Evolutionary conservation across 768 basidiomycete genomes (phyloP).

Genomic region (Amylocystis lapponica): DNA sequence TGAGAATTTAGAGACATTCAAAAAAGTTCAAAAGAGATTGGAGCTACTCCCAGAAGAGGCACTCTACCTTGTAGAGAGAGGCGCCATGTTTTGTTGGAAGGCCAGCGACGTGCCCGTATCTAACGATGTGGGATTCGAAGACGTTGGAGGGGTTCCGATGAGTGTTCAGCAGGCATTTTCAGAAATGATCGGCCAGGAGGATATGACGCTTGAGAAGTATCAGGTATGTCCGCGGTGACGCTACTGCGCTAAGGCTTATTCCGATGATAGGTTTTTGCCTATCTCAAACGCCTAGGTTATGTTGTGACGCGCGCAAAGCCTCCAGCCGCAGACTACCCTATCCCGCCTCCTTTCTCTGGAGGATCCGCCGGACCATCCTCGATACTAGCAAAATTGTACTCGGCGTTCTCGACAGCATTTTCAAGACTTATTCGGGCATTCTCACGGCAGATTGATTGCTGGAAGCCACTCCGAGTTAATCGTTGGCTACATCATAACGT

Average conservation of each 20-base stretch:
- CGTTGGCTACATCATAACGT: conserved; percentile 44
- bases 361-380: conserved; percentile 16
- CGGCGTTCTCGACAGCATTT: conserved; percentile 26
- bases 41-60: conserved; percentile 95
- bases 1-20: conserved; percentile 20
- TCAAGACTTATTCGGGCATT: conserved; percentile 26
- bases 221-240: conserved; percentile 50
- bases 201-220: conserved; percentile 78
- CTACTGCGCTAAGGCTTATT: background rate
- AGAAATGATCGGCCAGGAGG: conserved; percentile 77
- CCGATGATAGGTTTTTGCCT: conserved; percentile 72
- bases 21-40: conserved; percentile 55
- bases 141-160: conserved; percentile 65
- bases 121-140: conserved; percentile 23
- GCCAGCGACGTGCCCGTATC: conserved; percentile 24
- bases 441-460: conserved; percentile 47
- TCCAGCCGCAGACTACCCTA: conserved; percentile 49
- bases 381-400: conserved; percentile 30
- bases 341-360: conserved; percentile 33
- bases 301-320: conserved; percentile 71
- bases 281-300: conserved; percentile 90
- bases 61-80: conserved; percentile 88
- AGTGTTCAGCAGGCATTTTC: conserved; percentile 85
- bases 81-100: conserved; percentile 82
- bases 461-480: conserved; percentile 51